phyloP scores from a whole-genome alignment of 495 filamentous ascomycete species.

The Penicillium herquei region DNA sequence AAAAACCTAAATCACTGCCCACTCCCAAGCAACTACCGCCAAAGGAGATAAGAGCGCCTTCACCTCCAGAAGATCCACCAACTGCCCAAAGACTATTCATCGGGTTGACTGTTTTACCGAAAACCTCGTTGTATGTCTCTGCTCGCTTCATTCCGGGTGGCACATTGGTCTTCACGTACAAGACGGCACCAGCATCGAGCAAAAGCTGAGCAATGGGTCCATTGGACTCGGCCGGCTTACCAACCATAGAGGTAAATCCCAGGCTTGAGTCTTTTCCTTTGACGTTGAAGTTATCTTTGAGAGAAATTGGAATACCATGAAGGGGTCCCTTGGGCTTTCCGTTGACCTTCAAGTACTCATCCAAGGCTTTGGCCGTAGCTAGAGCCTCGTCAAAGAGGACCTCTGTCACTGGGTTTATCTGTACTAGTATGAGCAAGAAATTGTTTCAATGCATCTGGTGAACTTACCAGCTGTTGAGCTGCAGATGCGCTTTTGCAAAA shows the following conservation, averaged over 20 bases:
- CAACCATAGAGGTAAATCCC: neutral
- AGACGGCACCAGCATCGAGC: slow-evolving; percentile 11
- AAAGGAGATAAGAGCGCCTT: slow-evolving; percentile 58
- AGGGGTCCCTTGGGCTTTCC: slow-evolving; percentile 40
- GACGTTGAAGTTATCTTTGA: slow-evolving; percentile 63
- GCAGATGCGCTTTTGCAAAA: no score
- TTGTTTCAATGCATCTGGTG: no score
- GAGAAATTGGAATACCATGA: slow-evolving; percentile 57
- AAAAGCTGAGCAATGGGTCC: slow-evolving; percentile 29
- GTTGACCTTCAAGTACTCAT: slow-evolving; percentile 18
- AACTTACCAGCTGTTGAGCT: no score
- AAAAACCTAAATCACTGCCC: slow-evolving; percentile 50
- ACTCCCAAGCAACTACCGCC: slow-evolving; percentile 60
- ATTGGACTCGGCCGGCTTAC: slow-evolving; percentile 25
- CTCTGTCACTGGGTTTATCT: slow-evolving; percentile 17
- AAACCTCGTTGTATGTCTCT: slow-evolving; percentile 34
- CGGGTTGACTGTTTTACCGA: slow-evolving; percentile 53
- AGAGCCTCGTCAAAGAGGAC: slow-evolving; percentile 60
- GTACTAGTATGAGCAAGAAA: no score
- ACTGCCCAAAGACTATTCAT: slow-evolving; percentile 46
- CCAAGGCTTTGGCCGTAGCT: slow-evolving; percentile 37
- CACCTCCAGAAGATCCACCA: slow-evolving; percentile 63
- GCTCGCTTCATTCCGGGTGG: slow-evolving; percentile 52
- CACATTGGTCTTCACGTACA: slow-evolving; percentile 41
- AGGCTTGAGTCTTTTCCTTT: slow-evolving; percentile 26